Conservation (phyloP, 768 basidiomycete genomes). For the Lactarius vividus region DNA sequence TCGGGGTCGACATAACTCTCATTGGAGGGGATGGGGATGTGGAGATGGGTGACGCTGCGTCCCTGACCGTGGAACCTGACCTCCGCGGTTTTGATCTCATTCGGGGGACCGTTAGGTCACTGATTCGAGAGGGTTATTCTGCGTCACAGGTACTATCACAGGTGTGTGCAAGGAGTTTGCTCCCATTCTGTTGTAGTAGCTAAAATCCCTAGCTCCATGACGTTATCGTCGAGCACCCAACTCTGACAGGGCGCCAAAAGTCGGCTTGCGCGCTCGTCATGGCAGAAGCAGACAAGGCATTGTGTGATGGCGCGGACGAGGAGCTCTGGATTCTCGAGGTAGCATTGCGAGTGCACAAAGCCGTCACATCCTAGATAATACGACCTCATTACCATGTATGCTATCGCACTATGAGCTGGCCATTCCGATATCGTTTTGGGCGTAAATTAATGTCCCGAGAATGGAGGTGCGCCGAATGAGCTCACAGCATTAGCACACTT, state of each 20-base stretch:
- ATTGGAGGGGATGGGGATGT: conserved; percentile 48
- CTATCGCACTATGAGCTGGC: not conserved
- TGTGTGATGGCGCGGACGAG: conserved; percentile 96
- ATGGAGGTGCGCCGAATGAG: not conserved
- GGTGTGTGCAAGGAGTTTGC: conserved; percentile 44
- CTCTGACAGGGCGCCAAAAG: conserved; percentile 77
- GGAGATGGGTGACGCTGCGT: conserved; percentile 35
- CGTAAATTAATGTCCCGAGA: not conserved
- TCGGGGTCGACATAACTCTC: conserved; percentile 64
- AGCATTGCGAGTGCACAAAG: conserved; percentile 73
- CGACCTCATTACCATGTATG: conserved; percentile 4
- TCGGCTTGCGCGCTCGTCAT: conserved; percentile 76
- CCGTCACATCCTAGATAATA: conserved; percentile 36
- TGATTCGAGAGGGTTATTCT: conserved; percentile 89
- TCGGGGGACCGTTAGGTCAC: conserved; percentile 64
- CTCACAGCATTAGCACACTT: not conserved
- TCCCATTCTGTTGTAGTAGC: conserved; percentile 31
- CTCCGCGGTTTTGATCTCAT: conserved; percentile 56
- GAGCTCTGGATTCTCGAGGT: conserved; percentile 93
- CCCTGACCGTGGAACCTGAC: conserved; percentile 31
- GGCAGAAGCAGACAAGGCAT: conserved; percentile 93
- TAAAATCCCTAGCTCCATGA: conserved; percentile 74
- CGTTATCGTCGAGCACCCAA: conserved; percentile 77
- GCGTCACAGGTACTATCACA: conserved; percentile 86
- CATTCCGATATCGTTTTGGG: conserved; percentile 1